A percentile compares a stretch with the other conserved stretches of the same genome.
Conservation (phyloP, 164 flowering plant genomes). For the Warburgia ugandensis region DNA sequence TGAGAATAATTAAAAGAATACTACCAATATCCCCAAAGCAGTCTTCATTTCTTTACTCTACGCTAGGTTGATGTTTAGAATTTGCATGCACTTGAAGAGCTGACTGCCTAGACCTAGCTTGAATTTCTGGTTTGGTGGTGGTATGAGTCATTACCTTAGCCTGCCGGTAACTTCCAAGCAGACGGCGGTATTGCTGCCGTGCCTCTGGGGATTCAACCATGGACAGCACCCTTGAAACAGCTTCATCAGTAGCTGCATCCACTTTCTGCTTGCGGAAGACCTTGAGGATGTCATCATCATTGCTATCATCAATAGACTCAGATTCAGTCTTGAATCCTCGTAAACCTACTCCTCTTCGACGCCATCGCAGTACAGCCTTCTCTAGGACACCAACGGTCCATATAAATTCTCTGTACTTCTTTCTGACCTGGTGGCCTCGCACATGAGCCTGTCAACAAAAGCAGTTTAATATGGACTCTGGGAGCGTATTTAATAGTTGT, state of each 20-base stretch:
- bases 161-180: slow-evolving; percentile 61
- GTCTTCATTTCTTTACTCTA: not conserved
- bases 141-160: slow-evolving; percentile 49
- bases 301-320: slow-evolving; percentile 44
- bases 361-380: slow-evolving; percentile 83
- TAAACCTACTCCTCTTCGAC: slow-evolving; percentile 76
- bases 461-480: not conserved
- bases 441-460: slow-evolving; percentile 72
- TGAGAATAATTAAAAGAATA: not conserved
- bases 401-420: slow-evolving; percentile 57
- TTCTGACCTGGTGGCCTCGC: slow-evolving; percentile 88
- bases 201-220: slow-evolving; percentile 83
- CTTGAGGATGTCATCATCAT: slow-evolving; percentile 71
- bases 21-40: not conserved
- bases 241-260: slow-evolving; percentile 61
- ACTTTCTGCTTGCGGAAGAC: slow-evolving; percentile 82
- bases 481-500: not conserved
- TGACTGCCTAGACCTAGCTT: not conserved
- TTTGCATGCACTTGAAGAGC: not conserved
- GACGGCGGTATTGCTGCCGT: slow-evolving; percentile 76
- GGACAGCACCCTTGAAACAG: slow-evolving; percentile 70
- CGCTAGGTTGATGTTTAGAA: not conserved
- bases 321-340: slow-evolving; percentile 58
- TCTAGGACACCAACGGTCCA: slow-evolving; percentile 92
- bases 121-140: too few species aligned